Base-by-base conservation (phyloP, 2,329 filamentous ascomycete species). In the Fusarium pseudocircinatum region DNA sequence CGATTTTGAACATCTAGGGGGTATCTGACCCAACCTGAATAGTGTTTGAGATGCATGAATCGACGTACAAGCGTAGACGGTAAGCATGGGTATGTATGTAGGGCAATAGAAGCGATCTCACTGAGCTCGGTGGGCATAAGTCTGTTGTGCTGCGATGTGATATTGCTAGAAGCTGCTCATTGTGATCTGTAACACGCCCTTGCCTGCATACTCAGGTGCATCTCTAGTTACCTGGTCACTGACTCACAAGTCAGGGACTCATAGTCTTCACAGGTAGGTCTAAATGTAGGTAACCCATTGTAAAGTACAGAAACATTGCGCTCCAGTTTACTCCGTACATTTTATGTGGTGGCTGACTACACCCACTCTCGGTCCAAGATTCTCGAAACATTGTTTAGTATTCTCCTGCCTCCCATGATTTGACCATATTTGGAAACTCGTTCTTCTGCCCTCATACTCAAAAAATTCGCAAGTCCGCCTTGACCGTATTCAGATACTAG, bases 401-500 rank as follows among this genome's bases (percentile, higher is more conserved):
- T 46, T 52, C 73, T 75, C 22, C 72, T 63, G 4, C 78, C 75
- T 11, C 80, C 79, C 22, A 84, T 53, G 5, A 80, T 59, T 20
- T 60, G 69, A 4, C 67, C 74, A 63, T 80, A 82, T 20, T 63
- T 75, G 0, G 63, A 58, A 4, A 75, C 26, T 32, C 79, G 78
- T 34, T 81, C 70, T 44, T 76, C 53, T 6, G 63, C 10, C 1
- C 67, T 52, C 82, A 83, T 82, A 24, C 40, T 57, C 3, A 83
- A 56, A 37, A 84, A 83, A 10, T 53, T 62, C 6, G 74, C 69
- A 32, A 85, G 69, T 3, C 82, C 82, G 4, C 62, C 32, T 7
- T 70, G 67, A 2, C 78, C 78, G 52, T 74, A 78, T 14, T 78
- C 73, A 4, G 74, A 62, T 15, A 72, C 68, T 8, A 84, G 69